Evolutionary conservation across 495 filamentous ascomycete genomes (phyloP), one percentile per base, ranked within the genome.

Genomic region (Talaromyces adpressus): DNA sequence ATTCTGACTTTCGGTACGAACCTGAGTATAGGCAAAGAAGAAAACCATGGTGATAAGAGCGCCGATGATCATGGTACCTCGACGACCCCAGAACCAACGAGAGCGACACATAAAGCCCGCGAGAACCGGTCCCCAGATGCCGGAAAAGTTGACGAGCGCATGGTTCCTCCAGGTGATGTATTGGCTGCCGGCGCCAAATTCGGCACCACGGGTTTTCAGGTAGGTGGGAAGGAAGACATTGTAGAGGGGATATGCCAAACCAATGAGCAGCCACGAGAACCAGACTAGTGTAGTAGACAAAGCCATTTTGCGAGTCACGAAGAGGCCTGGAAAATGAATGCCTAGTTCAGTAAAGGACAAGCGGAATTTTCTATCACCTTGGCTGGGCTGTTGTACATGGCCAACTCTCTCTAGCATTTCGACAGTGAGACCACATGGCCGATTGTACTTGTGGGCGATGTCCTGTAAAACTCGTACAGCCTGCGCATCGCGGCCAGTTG

Each of bases 141-240:
- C 76, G 59, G 79, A 84, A 20, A 87, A 73, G 67, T 89, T 90
- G 61, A 81, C 82, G 61, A 90, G 78, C 3, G 86, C 81, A 69
- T 91, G 91, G 74, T 91, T 90, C 53, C 87, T 79, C 88, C 88
- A 92, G 25, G 77, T 82, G 8, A 83, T 79, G 68, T 82, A 88
- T 14, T 75, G 47, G 67, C 78, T 72, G 63, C 72, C 53, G 65
- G 76, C 59, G 53, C 81, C 80, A 57, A 81, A 74, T 0, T 70
- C 57, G 6, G 81, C 80, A 47, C 82, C 81, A 14, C 80, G 76
- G 7, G 74, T 73, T 11, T 66, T 61, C n/a, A 84, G 73, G 57
- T 84, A 84, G 14, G 70, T 68, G 2, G 80, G 84, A 1, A 91
- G 70, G 69, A 89, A 91, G 58, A 88, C 86, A 64, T 88, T 87